Evolutionary conservation across 2,329 filamentous ascomycete species (phyloP).

Genomic region (Nothomitra cinnamomea): DNA sequence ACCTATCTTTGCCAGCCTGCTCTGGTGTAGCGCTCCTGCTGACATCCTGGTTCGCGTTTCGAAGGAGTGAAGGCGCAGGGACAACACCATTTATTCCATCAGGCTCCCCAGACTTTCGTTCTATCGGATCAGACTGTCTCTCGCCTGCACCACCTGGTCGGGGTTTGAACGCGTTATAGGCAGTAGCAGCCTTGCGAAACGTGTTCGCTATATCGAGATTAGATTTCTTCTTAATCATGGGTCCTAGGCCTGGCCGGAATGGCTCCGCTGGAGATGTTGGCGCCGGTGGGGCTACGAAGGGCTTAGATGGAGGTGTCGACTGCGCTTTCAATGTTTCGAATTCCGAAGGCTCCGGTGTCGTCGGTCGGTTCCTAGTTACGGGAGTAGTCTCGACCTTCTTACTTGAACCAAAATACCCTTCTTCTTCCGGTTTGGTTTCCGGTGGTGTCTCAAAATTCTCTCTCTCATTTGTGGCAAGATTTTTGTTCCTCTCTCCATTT

Average conservation of each 20-base stretch:
- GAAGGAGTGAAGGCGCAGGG: constrained; percentile 47
- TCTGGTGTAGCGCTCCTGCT: constrained; percentile 16
- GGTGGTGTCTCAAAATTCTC: not conserved
- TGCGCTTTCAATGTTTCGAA: not conserved
- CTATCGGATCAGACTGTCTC: constrained; percentile 22
- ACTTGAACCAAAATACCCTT: not conserved
- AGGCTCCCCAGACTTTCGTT: constrained; percentile 45
- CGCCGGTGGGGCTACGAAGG: not conserved
- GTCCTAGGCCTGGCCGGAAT: constrained; percentile 62
- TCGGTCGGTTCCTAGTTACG: not conserved
- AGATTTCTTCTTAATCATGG: constrained; percentile 73
- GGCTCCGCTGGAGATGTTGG: not conserved
- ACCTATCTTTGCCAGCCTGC: not conserved
- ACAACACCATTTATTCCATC: constrained; percentile 86
- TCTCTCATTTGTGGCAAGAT: not conserved
- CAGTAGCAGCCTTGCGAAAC: constrained; percentile 65
- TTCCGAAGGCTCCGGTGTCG: constrained; percentile 7
- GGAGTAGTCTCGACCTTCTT: not conserved
- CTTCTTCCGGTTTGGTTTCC: not conserved
- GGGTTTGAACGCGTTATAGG: constrained; percentile 64
- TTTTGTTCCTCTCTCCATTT: not conserved
- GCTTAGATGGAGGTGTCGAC: not conserved
- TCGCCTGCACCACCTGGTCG: constrained; percentile 67
- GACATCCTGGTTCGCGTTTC: constrained; percentile 24
- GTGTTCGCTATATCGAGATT: constrained; percentile 56